These are phyloP conservation scores for Groenewaldozyma salmanticensis DNA, from an alignment of 805 yeast species.

Conservation along the genomic window DNA sequence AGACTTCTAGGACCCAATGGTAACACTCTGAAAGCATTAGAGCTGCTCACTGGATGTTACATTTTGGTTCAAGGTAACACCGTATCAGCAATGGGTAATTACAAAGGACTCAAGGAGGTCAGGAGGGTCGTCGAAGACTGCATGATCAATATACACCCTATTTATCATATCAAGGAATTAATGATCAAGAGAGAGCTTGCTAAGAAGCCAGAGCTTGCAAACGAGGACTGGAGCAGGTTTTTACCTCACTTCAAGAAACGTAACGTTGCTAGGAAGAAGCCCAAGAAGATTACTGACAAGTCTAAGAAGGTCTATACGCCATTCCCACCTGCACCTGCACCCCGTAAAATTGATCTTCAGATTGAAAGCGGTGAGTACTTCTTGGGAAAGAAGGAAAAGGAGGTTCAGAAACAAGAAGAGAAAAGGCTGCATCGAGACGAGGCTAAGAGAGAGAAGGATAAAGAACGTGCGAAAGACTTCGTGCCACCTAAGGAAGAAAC, in stretches of 20 bases:
- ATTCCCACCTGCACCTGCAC: constrained; percentile 96
- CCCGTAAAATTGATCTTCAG: constrained; percentile 94
- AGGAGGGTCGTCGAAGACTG: constrained; percentile 96
- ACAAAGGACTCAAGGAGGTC: constrained; percentile 80
- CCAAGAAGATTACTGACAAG: constrained; percentile 54
- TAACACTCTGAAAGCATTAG: constrained; percentile 91
- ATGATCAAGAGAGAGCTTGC: constrained; percentile 96
- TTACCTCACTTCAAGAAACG: constrained; percentile 94
- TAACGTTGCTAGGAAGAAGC: constrained; percentile 88
- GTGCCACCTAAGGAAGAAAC: constrained; percentile 76
- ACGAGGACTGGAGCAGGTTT: constrained; percentile 95
- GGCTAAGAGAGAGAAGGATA: constrained; percentile 51
- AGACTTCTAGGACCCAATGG: constrained; percentile 95
- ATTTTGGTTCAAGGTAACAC: constrained; percentile 96
- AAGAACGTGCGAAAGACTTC: constrained; percentile 67
- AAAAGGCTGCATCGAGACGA: constrained; percentile 73
- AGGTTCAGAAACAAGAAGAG: constrained; percentile 56
- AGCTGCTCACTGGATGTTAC: constrained; percentile 89
- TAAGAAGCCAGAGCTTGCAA: constrained; percentile 87
- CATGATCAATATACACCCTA: constrained; percentile 95
- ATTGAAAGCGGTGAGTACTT: constrained; percentile 98
- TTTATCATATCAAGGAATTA: constrained; percentile 90
- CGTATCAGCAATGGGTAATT: constrained; percentile 95
- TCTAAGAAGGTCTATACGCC: constrained; percentile 89
- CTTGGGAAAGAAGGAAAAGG: constrained; percentile 78